Percentiles rank a stretch among this genome's conserved stretches.
These are phyloP conservation scores for Ilyonectria sp. DNA, from an alignment of 2,329 filamentous ascomycete species.

Conservation along the genomic window DNA sequence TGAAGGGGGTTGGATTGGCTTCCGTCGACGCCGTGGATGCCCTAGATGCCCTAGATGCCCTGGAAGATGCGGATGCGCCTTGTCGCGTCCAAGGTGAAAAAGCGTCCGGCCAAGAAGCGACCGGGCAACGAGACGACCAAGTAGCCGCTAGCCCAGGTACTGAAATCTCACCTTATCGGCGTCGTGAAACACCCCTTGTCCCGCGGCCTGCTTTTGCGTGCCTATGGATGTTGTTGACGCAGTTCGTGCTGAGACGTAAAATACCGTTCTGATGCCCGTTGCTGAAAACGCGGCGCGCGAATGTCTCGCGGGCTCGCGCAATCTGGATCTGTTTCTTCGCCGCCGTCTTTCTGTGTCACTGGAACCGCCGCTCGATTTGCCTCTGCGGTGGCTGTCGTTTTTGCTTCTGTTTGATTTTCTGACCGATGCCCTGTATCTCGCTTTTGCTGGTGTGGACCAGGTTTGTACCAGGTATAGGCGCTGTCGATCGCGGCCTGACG, in stretches of 20 bases:
- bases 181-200: constrained; percentile 40
- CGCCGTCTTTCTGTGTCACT: constrained; percentile 7
- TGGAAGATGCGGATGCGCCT: background rate
- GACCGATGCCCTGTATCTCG: background rate
- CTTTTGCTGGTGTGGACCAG: background rate
- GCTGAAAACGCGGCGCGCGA: constrained; percentile 10
- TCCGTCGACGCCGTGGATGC: constrained; percentile 19
- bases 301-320: constrained; percentile 5
- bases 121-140: constrained; percentile 37
- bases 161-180: constrained; percentile 44
- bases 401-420: background rate
- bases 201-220: constrained; percentile 32
- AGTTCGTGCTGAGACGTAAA: constrained; percentile 19
- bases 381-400: constrained; percentile 6
- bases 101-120: constrained; percentile 16
- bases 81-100: constrained; percentile 8
- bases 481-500: constrained; percentile 1
- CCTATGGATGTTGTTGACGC: constrained; percentile 21
- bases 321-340: constrained; percentile 13
- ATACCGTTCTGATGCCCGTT: constrained; percentile 14
- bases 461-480: background rate
- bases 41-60: constrained; percentile 5
- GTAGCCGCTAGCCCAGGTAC: constrained; percentile 36
- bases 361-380: constrained; percentile 11
- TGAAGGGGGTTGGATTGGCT: background rate